Evolutionary conservation across 306 rosid genomes (phyloP).

Genomic region (Adenanthera pavonina): DNA sequence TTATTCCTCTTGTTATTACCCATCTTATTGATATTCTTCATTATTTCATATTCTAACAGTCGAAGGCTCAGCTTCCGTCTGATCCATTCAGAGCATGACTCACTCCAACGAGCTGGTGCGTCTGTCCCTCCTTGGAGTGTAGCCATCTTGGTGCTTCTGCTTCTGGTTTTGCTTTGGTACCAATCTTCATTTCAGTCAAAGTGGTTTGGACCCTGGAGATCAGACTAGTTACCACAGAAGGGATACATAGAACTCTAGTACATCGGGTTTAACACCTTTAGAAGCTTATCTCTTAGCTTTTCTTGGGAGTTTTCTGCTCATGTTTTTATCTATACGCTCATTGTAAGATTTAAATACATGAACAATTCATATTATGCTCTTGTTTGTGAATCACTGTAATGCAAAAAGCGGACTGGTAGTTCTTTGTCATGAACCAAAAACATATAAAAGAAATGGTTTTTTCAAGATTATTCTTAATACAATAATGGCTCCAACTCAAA

Average conservation of each 20-base stretch:
- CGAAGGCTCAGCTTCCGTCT: slow-evolving; percentile 46
- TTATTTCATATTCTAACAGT: slow-evolving; percentile 49
- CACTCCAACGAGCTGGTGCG: slow-evolving; percentile 34
- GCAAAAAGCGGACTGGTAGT: too few relatives aligned
- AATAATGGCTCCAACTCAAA: too few relatives aligned
- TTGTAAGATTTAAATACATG: too few relatives aligned
- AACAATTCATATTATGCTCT: not conserved
- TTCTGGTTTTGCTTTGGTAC: slow-evolving; percentile 52
- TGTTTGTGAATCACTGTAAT: not conserved
- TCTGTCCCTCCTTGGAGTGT: slow-evolving; percentile 59
- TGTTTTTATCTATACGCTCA: not conserved
- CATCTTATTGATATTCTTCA: slow-evolving; percentile 51
- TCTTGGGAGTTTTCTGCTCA: not conserved
- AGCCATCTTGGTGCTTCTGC: slow-evolving; percentile 45
- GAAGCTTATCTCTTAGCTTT: not conserved
- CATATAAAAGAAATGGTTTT: too few relatives aligned
- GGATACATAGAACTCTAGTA: not conserved
- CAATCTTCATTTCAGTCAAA: slow-evolving; percentile 56
- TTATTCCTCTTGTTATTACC: slow-evolving; percentile 60
- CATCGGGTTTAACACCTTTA: not conserved
- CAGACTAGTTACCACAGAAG: slow-evolving; percentile 16
- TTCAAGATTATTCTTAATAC: too few relatives aligned
- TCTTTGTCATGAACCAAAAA: too few relatives aligned
- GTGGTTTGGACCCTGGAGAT: slow-evolving; percentile 59
- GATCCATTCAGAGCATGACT: slow-evolving; percentile 20